Conservation (phyloP, 305 asterid species). For the Fraxinus nigra region DNA sequence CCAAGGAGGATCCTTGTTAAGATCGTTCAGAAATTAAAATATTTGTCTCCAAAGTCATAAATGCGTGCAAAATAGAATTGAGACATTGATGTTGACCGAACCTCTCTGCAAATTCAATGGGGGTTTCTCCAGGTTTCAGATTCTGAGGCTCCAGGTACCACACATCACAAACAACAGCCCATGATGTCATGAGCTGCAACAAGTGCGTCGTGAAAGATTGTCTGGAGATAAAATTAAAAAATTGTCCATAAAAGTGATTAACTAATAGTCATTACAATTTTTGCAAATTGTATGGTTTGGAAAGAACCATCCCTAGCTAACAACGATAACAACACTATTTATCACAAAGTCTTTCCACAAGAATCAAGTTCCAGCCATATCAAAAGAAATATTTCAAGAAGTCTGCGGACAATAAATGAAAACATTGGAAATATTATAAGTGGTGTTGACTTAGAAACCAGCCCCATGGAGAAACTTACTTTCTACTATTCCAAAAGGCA, state of each 20-base stretch:
- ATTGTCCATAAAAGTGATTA: not conserved
- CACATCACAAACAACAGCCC: conserved; percentile 99
- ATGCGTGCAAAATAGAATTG: not conserved
- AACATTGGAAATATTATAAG: not conserved
- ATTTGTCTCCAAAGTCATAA: not conserved
- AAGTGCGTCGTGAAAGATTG: conserved; percentile 65
- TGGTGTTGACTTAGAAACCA: not conserved
- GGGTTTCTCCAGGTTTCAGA: conserved; percentile 83
- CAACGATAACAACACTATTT: not conserved
- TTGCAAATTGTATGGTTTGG: not conserved
- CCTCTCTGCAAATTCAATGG: conserved; percentile 92
- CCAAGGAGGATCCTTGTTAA: conserved; percentile 2
- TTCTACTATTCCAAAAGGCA: conserved; percentile 97
- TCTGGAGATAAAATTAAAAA: conserved; percentile 33
- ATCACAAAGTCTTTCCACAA: not conserved
- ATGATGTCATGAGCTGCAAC: conserved; percentile 70
- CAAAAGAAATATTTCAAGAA: not conserved
- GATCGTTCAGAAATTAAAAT: not conserved
- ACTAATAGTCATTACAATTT: not conserved
- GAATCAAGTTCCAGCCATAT: conserved; percentile 14
- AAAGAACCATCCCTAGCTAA: conserved; percentile 1
- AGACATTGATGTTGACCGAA: not conserved
- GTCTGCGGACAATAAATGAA: not conserved
- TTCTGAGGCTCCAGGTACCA: conserved; percentile 98
- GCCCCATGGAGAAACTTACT: conserved; percentile 53